Evolutionary conservation across 2,329 filamentous ascomycete species (phyloP), one percentile per base, ranked within the genome.

Genomic region (Thermomyces lanuginosus): DNA sequence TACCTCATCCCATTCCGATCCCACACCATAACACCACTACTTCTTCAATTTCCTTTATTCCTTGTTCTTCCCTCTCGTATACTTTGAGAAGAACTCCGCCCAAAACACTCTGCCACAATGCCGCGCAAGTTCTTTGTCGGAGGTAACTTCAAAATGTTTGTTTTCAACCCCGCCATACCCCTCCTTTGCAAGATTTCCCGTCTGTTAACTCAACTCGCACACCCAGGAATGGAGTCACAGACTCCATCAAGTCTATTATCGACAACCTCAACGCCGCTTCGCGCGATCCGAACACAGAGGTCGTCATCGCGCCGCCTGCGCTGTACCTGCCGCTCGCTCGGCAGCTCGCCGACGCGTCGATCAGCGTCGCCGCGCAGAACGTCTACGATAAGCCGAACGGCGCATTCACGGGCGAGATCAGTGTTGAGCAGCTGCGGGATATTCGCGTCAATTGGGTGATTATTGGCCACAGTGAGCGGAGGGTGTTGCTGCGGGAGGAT

Each of bases 71-170:
- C 12, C n/a, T 22, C n/a, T 5, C 9, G 16, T 29, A n/a, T 6
- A 10, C 5, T 11, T n/a, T 5, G 6, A 24, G 22, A 9, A 9
- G 27, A 18, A 17, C 13, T 13, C 15, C 22, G n/a, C 8, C 24
- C 13, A 6, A 25, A 3, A 2, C 20, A 9, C 4, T 4, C 24
- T 15, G 53, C 61, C 69, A 81, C 51, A 49, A 92, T 92, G 83
- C 69, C 76, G 70, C 83, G 83, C 67, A 78, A 83, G 67, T 92
- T 92, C 69, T 92, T 92, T 59, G 80, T 92, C 58, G 84, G 84
- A 60, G 84, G 84, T 55, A 98, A 98, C 76, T 95, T 95, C 68
- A 95, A 98, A 72, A 95, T 95, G 84, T 92, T 64, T 53, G 69
- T 28, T 38, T 34, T 44, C 34, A n/a, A n/a, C 39, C 39, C 39